Conservation (phyloP, 2,329 filamentous ascomycete species). For the Aspergillus intermedius region DNA sequence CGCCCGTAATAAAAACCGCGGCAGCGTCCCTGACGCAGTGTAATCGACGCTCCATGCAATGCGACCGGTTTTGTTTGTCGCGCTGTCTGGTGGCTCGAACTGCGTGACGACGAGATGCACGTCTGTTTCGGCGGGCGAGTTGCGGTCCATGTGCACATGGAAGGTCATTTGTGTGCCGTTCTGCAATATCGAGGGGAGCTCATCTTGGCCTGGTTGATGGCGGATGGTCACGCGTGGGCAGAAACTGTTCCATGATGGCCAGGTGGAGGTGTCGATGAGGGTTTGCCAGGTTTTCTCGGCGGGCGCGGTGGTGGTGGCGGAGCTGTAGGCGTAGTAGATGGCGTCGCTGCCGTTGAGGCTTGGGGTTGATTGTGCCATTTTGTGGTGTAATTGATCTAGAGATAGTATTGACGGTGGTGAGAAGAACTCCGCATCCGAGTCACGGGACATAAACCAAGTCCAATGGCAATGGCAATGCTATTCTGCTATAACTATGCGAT, state of each 20-base stretch:
- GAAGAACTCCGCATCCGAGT: too few species aligned
- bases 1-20: constrained; percentile 33
- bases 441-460: too few species aligned
- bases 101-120: constrained; percentile 27
- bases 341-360: constrained; percentile 26
- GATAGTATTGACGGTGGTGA: too few species aligned
- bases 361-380: constrained; percentile 16
- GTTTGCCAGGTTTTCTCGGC: constrained; percentile 38
- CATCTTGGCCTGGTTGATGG: constrained; percentile 27
- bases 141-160: constrained; percentile 37
- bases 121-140: constrained; percentile 20
- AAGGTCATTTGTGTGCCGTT: constrained; percentile 40
- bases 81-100: constrained; percentile 19
- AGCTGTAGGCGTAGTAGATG: constrained; percentile 26
- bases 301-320: constrained; percentile 35
- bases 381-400: background rate
- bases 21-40: constrained; percentile 22
- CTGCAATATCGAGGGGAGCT: constrained; percentile 25
- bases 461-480: background rate
- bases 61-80: constrained; percentile 11
- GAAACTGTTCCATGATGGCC: constrained; percentile 44
- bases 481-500: background rate
- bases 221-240: constrained; percentile 41
- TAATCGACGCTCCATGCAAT: constrained; percentile 25
- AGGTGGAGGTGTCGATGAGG: constrained; percentile 41